phyloP scores from a whole-genome alignment of 169 alveolate genomes.

The Plasmodium inui region DNA sequence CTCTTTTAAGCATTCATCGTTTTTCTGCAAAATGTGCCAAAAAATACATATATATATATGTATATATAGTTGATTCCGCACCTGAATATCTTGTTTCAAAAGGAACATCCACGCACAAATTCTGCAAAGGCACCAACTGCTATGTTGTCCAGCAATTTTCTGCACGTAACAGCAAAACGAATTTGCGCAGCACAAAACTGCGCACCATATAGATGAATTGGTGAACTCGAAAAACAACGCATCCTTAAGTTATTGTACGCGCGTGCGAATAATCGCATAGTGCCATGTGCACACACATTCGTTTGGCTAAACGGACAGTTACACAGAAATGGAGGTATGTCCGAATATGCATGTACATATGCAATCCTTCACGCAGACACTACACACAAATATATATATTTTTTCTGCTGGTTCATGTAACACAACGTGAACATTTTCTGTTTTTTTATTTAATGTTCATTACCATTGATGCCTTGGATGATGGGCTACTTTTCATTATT shows the following conservation, averaged over 20 bases:
- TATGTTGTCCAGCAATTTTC: neutral
- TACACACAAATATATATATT: neutral
- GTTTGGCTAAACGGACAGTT: neutral
- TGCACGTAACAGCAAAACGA: neutral
- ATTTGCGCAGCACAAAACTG: neutral
- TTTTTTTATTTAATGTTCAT: neutral
- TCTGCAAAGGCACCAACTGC: neutral
- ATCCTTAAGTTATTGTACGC: neutral
- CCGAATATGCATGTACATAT: neutral
- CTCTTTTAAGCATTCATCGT: constrained; percentile 37
- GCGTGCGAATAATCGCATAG: neutral
- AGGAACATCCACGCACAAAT: neutral
- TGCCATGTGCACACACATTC: neutral
- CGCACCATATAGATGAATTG: neutral
- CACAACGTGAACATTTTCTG: neutral
- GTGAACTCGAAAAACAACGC: neutral
- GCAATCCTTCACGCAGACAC: neutral
- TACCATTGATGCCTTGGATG: neutral
- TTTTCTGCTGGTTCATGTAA: neutral
- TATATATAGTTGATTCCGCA: neutral
- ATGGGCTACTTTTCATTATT: constrained; percentile 7
- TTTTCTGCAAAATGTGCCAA: constrained; percentile 33
- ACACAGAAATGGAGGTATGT: neutral
- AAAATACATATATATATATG: neutral
- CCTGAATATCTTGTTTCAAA: neutral